Conservation (phyloP, 1,284 basidiomycete genomes). For the Cutaneotrichosporon spelunceum region DNA sequence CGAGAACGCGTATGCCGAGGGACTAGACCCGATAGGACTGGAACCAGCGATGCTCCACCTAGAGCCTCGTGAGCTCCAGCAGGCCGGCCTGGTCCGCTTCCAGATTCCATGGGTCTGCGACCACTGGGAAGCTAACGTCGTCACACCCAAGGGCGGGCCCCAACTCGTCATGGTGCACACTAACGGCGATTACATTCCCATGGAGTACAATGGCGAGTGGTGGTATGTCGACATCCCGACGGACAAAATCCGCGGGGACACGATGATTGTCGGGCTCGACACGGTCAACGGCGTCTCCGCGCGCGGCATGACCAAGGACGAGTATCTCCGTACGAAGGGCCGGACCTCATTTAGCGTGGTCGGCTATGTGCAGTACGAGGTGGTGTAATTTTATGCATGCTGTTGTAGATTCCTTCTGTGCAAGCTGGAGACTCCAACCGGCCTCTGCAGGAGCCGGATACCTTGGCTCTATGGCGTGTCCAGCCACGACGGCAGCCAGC, state of each 20-base stretch:
- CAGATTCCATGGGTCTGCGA: slow-evolving; percentile 11
- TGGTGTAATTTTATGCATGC: slow-evolving; percentile 1
- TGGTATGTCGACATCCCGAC: slow-evolving; percentile 3
- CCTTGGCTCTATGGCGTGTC: no score
- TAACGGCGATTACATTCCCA: not conserved
- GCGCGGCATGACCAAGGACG: slow-evolving; percentile 6
- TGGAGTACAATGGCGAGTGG: slow-evolving; percentile 6
- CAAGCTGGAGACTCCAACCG: no score
- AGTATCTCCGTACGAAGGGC: slow-evolving; percentile 2
- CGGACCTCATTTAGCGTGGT: not conserved
- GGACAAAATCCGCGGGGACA: not conserved
- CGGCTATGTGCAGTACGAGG: not conserved
- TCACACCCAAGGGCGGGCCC: not conserved
- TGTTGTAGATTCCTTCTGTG: no score
- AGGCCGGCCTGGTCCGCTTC: slow-evolving; percentile 9
- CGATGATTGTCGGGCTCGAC: not conserved
- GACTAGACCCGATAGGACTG: not conserved
- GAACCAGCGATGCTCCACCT: slow-evolving; percentile 8
- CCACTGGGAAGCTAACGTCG: slow-evolving; percentile 10
- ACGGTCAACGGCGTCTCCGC: not conserved
- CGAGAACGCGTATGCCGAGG: slow-evolving; percentile 2
- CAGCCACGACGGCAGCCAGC: no score
- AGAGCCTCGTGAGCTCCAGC: not conserved
- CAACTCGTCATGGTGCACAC: not conserved
- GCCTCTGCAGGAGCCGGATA: no score